Base-by-base conservation (phyloP, 2,329 filamentous ascomycete genomes). In the Alternaria ethzedia region DNA sequence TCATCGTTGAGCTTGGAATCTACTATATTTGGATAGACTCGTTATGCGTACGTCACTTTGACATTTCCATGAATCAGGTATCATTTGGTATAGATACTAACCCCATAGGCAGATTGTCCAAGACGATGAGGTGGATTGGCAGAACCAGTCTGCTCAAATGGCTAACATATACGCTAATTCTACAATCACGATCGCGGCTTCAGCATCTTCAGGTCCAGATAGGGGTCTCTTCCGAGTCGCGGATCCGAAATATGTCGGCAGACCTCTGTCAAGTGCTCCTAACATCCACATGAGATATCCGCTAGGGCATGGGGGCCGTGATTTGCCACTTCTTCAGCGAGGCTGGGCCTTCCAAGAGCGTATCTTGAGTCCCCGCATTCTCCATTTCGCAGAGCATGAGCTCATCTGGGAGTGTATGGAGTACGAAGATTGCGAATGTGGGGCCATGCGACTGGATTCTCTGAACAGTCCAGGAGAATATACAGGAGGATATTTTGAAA, bases 11-110 rank as follows among this genome's bases (percentile, higher is more conserved):
- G 15, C 50, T 75, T 9, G 61, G 62, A 5, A n/a, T 71, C 11
- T 44, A 59, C 17, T 74, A 72, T 47, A 57, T 75, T 3, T 75
- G 73, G 73, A 74, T 74, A 21, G 73, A 75, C 52, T 52, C 49
- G 1, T 50, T 67, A 5, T 67, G 65, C 13, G 30, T 32, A 32
- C 15, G 30, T 32, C 30, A 15, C 30, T 32, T 32, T 15, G 6
- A 13, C 30, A 32, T 32, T 32, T 3, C 30, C 6, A 0, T 32
- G 30, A 15, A 32, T 32, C 6, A 3, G 6, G 4, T 32, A 1
- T 32, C 30, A 32, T 32, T 15, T 6, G 7, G 15, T 32, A 3
- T 32, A 8, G 30, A 13, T 15, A 32, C 30, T 32, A 13, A 32
- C 30, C 4, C 15, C 3, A 32, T 15, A 3, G 30, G 3, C 13